phyloP scores from a whole-genome alignment of 257 asterid species.

The Osmanthus fragrans region DNA sequence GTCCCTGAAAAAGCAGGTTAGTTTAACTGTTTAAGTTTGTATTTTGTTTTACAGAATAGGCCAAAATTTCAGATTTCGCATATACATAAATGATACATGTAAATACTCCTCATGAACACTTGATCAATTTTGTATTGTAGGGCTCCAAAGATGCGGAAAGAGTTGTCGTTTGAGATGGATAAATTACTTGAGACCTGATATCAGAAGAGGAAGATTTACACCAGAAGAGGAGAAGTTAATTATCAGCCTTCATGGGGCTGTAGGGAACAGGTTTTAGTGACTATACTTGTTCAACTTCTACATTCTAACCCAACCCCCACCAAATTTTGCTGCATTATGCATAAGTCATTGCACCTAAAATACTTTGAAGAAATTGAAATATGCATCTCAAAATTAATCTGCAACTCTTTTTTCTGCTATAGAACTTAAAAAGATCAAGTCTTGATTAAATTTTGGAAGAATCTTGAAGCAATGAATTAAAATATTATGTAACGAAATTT shows the following conservation, averaged over 20 bases:
- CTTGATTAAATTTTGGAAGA: neutral
- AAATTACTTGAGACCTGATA: conserved; percentile 88
- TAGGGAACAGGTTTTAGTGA: conserved; percentile 80
- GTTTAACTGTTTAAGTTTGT: neutral
- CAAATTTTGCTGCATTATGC: neutral
- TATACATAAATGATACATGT: too few relatives aligned
- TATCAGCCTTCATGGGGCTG: conserved; percentile 86
- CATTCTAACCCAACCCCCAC: neutral
- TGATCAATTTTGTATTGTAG: conserved; percentile 24
- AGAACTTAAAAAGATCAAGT: neutral
- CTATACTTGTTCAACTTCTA: neutral
- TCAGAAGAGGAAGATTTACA: conserved; percentile 86
- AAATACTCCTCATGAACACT: too few relatives aligned
- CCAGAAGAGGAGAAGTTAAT: conserved; percentile 84
- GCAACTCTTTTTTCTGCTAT: too few relatives aligned
- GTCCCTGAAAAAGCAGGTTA: conserved; percentile 98
- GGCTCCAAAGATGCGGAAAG: conserved; percentile 93
- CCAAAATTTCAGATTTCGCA: too few relatives aligned
- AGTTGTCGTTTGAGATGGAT: conserved; percentile 94
- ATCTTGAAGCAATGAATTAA: neutral
- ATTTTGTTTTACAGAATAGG: too few relatives aligned
- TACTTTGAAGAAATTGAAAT: neutral
- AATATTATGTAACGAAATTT: conserved; percentile 18
- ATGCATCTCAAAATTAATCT: neutral
- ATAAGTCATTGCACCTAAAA: neutral